Evolutionary conservation across 208 protist genomes (phyloP).

Genomic region (Trypanosoma mega): DNA sequence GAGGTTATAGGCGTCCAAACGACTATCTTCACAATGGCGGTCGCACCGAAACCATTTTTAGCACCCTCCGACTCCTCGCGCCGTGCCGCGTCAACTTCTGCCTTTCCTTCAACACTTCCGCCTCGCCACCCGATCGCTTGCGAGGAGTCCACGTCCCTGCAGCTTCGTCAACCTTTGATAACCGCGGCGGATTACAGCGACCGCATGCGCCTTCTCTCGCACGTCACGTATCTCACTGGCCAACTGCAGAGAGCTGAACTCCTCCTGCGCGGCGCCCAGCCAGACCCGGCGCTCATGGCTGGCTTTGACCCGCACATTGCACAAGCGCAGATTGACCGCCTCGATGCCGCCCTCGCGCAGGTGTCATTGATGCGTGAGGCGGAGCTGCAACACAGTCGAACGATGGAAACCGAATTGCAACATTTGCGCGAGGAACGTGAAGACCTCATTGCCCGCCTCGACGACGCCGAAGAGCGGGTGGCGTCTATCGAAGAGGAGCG

Average conservation of each 20-base stretch:
- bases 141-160: background rate
- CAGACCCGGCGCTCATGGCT: constrained; percentile 35
- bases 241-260: constrained; percentile 79
- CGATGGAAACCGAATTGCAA: constrained; percentile 36
- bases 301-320: constrained; percentile 81
- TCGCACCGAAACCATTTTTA: too few relatives aligned
- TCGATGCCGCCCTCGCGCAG: constrained; percentile 84
- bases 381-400: constrained; percentile 43
- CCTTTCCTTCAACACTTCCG: constrained; percentile 23
- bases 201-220: constrained; percentile 73
- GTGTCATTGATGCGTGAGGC: constrained; percentile 72
- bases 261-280: constrained; percentile 51
- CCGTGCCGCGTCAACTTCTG: too few relatives aligned
- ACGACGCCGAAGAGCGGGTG: constrained; percentile 24
- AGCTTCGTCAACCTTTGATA: constrained; percentile 35
- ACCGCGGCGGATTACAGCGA: constrained; percentile 76
- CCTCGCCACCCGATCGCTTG: constrained; percentile 10
- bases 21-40: too few relatives aligned
- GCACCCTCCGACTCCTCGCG: too few relatives aligned
- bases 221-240: constrained; percentile 83
- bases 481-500: constrained; percentile 32
- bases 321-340: constrained; percentile 71
- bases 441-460: constrained; percentile 34
- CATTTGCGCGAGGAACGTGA: constrained; percentile 39
- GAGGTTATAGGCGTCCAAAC: too few relatives aligned